Conservation (phyloP, 2,329 filamentous ascomycete species). For the Boeremia exigua region DNA sequence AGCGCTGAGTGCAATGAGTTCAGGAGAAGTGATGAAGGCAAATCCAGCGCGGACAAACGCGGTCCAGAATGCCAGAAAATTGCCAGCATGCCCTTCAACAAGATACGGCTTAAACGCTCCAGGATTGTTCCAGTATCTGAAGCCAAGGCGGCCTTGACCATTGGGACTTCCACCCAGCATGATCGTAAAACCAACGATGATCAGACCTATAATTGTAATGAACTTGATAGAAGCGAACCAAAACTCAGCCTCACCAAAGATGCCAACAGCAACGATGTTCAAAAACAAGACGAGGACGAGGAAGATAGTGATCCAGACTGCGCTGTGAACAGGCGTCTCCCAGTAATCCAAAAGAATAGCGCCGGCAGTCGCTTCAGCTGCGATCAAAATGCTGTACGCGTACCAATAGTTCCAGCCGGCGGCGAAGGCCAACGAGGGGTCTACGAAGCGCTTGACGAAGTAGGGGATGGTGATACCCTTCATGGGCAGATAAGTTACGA, state of each 20-base stretch:
- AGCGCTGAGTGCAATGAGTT: conserved; percentile 43
- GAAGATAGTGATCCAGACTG: conserved; percentile 47
- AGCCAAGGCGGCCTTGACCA: conserved; percentile 56
- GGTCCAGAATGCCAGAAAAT: conserved; percentile 66
- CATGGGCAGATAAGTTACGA: conserved; percentile 50
- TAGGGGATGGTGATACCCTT: conserved; percentile 48
- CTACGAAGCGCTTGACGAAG: conserved; percentile 54
- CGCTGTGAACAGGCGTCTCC: conserved; percentile 39
- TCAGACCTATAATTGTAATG: conserved; percentile 45
- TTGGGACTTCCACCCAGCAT: conserved; percentile 46
- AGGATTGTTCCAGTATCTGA: conserved; percentile 72
- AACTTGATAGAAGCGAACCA: conserved; percentile 60
- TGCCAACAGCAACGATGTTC: conserved; percentile 44
- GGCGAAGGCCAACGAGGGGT: conserved; percentile 52
- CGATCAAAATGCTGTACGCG: conserved; percentile 44
- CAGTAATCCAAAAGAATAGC: conserved; percentile 46
- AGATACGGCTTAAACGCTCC: conserved; percentile 58
- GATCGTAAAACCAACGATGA: conserved; percentile 45
- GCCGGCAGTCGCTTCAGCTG: conserved; percentile 44
- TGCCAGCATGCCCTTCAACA: conserved; percentile 64
- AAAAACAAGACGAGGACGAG: conserved; percentile 43
- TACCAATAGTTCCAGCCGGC: conserved; percentile 43
- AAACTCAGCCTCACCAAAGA: conserved; percentile 58
- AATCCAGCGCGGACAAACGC: conserved; percentile 61
- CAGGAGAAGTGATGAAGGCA: conserved; percentile 49